Evolutionary conservation across 257 asterid species (phyloP), one percentile per base, ranked within the genome.

Genomic region (Agastache rugosa): DNA sequence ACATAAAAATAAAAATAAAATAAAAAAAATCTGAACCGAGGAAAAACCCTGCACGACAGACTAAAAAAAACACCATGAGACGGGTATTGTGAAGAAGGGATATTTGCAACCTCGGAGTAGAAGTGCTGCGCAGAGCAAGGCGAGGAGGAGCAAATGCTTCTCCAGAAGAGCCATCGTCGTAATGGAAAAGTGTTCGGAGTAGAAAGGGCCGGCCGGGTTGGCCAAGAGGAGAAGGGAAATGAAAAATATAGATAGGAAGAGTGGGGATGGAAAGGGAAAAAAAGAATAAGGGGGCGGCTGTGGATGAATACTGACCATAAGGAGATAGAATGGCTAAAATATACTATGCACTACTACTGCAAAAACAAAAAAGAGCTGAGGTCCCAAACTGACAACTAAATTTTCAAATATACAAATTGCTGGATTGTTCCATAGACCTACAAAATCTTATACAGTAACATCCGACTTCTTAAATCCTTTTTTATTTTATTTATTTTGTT

Each of bases 351-450:
- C 79, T 29, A 42, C 69, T 69, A 77, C 84, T 60, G 88, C 81
- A 75, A 66, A 73, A 62, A 78, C 44, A 65, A 78, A 73, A 73
- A 76, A 81, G 88, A 86, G 34, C 5, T 29, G 37, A 31, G 91
- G 93, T 89, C 93, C 96, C 96, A 91, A 76, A 79, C 92, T 82
- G 84, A 78, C 87, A 83, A 45, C 3, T 11, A 5, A 31, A n/a
- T 23, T 35, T 81, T 73, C 58, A 73, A 75, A 71, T 73, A 51
- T n/a, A 8, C 71, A 47, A 75, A 53, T 78, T 82, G 45, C 80
- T 63, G 53, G 67, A 79, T 63, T 68, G 41, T 83, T 77, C 83
- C 69, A 76, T 29, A 67, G 66, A 47, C 77, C 77, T 73, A 82
- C 80, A 78, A 71, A 82, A 75, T 82, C 85, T 67, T 61, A 16